These are phyloP conservation scores for Prunus fruticosa DNA, from an alignment of 306 rosid species.

Conservation along the genomic window DNA sequence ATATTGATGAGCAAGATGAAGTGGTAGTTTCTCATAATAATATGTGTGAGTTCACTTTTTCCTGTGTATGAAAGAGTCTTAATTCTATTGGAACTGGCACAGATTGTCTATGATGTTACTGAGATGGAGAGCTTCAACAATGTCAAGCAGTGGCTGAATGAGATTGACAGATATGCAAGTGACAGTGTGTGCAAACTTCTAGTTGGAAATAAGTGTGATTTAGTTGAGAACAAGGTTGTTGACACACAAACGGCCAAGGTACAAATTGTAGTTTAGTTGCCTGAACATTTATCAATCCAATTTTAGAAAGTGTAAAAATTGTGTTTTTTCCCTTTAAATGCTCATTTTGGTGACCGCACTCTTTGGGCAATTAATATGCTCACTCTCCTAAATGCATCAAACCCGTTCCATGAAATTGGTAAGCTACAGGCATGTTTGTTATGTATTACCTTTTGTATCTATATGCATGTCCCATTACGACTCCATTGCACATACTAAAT, in stretches of 20 bases:
- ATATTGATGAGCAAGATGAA: not conserved
- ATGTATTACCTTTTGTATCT: not conserved
- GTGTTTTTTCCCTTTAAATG: not conserved
- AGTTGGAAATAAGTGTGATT: constrained; percentile 90
- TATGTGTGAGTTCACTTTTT: not conserved
- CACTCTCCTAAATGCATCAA: not conserved
- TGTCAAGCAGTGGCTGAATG: constrained; percentile 94
- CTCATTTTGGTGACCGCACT: not conserved
- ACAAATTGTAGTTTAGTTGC: constrained; percentile 8
- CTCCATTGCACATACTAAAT: not conserved
- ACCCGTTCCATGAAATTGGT: not conserved
- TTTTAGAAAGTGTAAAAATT: not conserved
- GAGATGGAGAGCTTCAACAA: constrained; percentile 97
- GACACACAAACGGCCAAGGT: constrained; percentile 91
- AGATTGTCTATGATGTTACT: constrained; percentile 97
- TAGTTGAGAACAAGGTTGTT: constrained; percentile 80
- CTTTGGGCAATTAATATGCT: not conserved
- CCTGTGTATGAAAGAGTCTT: constrained; percentile 2
- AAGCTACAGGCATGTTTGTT: not conserved
- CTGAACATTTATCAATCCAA: not conserved
- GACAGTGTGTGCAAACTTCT: constrained; percentile 93
- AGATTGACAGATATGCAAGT: constrained; percentile 93
- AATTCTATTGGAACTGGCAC: constrained; percentile 34
- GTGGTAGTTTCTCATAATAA: not conserved
- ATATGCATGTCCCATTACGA: not conserved